Base-by-base conservation (phyloP, 352 stramenopile species). In the Phytophthora melonis region DNA sequence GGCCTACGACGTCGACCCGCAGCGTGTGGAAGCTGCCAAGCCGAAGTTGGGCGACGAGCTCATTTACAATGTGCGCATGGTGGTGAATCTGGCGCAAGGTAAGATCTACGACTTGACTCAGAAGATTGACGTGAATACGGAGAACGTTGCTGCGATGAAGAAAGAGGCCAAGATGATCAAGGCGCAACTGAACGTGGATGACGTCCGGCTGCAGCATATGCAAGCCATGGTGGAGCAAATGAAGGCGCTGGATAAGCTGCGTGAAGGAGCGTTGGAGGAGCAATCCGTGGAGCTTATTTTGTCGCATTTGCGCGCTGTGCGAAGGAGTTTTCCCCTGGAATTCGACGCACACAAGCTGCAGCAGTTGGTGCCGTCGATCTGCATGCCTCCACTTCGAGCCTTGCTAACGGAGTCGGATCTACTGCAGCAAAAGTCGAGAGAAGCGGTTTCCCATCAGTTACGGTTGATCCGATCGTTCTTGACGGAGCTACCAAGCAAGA, bases 31-130 rank as follows among this genome's bases (percentile, higher is more conserved):
- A 57, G 75, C 72, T 3, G 75, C 75, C 3, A 83, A 74, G 59
- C 90, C 91, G 0, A 95, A 95, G 69, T 70, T 98, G 6, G 93
- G 93, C 2, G 89, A 97, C 55, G 93, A 98, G 77, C 79, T 98
- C 21, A 92, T 98, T 71, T 95, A 97, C 74, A 98, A 98, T 62
- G 87, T 98, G 14, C 80, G 87, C 32, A 93, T 94, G 78, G 81
- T 97, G 16, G 91, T 98, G 45, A 95, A 95, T 67, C 64, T 95
- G 3, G 78, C 91, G 3, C 86, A 97, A 74, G 83, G 86, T 8
- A 78, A 89, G 36, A 93, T 97, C 63, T 89, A 84, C 50, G 86
- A 93, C 63, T 60, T 94, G 45, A 94, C 75, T 19, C 84, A 93
- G 52, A 93, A 94, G 62, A 87, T 92, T 49, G 78, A 82, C 5